Conservation (phyloP, 176 grass and related monocot genomes). For the Aechmea fasciata region DNA sequence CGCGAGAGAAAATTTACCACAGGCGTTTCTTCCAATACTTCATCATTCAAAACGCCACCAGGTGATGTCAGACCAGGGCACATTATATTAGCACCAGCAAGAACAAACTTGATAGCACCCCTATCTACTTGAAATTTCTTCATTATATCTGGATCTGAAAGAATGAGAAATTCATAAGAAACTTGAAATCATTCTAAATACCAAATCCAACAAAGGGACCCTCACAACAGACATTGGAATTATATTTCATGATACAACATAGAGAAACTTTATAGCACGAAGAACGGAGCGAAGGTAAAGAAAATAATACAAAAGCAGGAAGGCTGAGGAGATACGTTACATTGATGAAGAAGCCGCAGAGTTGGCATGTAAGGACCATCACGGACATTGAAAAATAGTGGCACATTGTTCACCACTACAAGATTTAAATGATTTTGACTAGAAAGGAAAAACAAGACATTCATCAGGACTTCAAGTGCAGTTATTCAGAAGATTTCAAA, state of each 20-base stretch:
- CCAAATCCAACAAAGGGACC: not conserved
- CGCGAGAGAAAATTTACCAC: constrained; percentile 44
- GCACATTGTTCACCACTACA: constrained; percentile 95
- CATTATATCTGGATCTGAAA: constrained; percentile 92
- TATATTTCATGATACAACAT: too few species aligned
- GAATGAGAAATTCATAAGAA: constrained; percentile 23
- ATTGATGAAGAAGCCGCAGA: constrained; percentile 93
- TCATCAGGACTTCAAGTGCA: not conserved
- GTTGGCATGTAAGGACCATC: constrained; percentile 99
- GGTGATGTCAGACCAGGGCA: constrained; percentile 91
- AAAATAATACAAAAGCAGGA: not conserved
- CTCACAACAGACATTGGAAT: too few species aligned
- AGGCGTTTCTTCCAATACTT: constrained; percentile 58
- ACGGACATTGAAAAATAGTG: constrained; percentile 88
- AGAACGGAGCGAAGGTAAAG: not conserved
- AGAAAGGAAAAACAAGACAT: constrained; percentile 19
- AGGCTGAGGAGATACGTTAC: constrained; percentile 34
- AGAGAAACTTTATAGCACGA: too few species aligned
- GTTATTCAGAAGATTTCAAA: too few species aligned
- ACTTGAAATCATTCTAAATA: not conserved
- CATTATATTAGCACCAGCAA: constrained; percentile 99
- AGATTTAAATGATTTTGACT: constrained; percentile 99
- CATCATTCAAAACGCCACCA: constrained; percentile 64
- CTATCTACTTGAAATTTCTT: constrained; percentile 98
- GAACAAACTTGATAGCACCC: constrained; percentile 97